These are phyloP conservation scores for Crassisporium funariophilum DNA, from an alignment of 768 basidiomycete species.

Conservation along the genomic window DNA sequence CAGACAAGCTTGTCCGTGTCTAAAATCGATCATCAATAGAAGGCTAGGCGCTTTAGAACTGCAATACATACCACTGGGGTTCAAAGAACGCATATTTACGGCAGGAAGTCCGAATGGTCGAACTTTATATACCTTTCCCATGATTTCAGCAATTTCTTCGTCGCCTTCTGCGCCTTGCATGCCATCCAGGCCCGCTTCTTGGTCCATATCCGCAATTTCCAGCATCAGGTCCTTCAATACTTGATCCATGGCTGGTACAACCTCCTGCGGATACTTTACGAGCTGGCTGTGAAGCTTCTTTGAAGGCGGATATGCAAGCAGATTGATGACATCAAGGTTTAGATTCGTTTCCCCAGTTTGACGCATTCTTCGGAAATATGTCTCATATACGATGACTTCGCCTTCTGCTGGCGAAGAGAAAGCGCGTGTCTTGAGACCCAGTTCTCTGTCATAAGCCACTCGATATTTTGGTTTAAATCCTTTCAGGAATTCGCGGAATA, in stretches of 20 bases:
- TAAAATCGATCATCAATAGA: constrained; percentile 30
- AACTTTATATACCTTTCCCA: constrained; percentile 88
- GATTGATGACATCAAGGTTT: constrained; percentile 86
- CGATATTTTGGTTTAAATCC: constrained; percentile 96
- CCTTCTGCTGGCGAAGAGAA: constrained; percentile 66
- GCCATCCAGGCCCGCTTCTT: constrained; percentile 46
- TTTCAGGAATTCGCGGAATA: constrained; percentile 85
- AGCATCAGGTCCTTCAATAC: not conserved
- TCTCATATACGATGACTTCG: constrained; percentile 74
- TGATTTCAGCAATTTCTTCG: constrained; percentile 87
- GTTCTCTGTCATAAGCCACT: constrained; percentile 65
- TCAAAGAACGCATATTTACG: constrained; percentile 93
- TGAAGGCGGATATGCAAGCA: constrained; percentile 82
- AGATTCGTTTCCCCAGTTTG: constrained; percentile 91
- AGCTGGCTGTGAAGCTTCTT: constrained; percentile 85
- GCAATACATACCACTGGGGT: constrained; percentile 78
- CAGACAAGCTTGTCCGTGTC: constrained; percentile 98
- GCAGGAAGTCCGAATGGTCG: constrained; percentile 84
- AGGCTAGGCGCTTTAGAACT: constrained; percentile 1
- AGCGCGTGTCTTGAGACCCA: constrained; percentile 50
- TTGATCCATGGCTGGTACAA: constrained; percentile 86
- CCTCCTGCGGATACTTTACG: constrained; percentile 94
- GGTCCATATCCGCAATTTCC: not conserved
- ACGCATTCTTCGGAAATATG: constrained; percentile 82
- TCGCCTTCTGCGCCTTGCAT: constrained; percentile 78